Evolutionary conservation across 2,329 filamentous ascomycete genomes (phyloP).

Genomic region (Ceratocystis papillata): DNA sequence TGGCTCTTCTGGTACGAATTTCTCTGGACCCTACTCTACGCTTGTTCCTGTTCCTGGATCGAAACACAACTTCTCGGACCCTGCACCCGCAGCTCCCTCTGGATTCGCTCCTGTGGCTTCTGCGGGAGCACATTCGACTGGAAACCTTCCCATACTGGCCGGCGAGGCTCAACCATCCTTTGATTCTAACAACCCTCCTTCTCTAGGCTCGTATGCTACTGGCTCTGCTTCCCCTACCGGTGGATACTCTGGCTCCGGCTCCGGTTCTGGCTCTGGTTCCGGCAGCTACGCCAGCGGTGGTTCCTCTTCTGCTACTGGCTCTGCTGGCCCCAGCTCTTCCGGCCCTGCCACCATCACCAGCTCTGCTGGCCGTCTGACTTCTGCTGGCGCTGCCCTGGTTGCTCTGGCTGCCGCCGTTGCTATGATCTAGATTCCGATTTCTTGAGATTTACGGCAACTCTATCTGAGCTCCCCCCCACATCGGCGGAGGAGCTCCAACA

Average conservation of each 20-base stretch:
- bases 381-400: constrained; percentile 19
- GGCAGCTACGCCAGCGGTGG: background rate
- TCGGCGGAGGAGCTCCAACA: background rate
- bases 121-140: background rate
- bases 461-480: background rate
- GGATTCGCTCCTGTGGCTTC: background rate
- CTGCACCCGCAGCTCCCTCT: constrained; percentile 4
- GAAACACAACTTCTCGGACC: constrained; percentile 1
- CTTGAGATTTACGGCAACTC: constrained; percentile 5
- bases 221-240: constrained; percentile 17
- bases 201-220: constrained; percentile 19
- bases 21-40: background rate
- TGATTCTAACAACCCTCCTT: constrained; percentile 7
- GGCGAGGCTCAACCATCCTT: constrained; percentile 19
- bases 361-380: constrained; percentile 20
- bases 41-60: background rate
- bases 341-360: constrained; percentile 17
- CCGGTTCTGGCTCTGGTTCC: constrained; percentile 3
- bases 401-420: constrained; percentile 22
- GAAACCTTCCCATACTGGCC: background rate
- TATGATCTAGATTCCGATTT: constrained; percentile 21
- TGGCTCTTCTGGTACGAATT: constrained; percentile 19
- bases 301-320: constrained; percentile 4
- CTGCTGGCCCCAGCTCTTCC: constrained; percentile 6
- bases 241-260: background rate